These are phyloP conservation scores for Colletotrichum brevisporum DNA, from an alignment of 2,329 filamentous ascomycete species.

Conservation along the genomic window DNA sequence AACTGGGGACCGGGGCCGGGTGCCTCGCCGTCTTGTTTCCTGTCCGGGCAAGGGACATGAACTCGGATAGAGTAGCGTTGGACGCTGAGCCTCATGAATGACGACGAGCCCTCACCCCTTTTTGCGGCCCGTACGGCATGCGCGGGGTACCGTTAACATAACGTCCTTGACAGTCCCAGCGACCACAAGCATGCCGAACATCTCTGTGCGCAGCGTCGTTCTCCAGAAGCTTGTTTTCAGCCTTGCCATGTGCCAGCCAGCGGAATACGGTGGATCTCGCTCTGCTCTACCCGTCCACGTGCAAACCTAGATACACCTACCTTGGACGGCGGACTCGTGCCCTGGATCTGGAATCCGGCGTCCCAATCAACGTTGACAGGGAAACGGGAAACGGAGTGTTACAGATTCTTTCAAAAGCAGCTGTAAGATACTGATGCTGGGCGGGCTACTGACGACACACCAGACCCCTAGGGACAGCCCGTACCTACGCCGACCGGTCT, in stretches of 20 bases:
- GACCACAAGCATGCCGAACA: neutral
- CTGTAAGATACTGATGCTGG: neutral
- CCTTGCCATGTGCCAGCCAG: neutral
- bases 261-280: neutral
- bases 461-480: neutral
- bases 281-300: neutral
- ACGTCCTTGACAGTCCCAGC: neutral
- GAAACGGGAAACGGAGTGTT: too few relatives aligned
- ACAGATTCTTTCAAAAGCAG: too few relatives aligned
- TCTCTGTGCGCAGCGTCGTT: neutral
- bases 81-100: neutral
- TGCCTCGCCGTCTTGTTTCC: neutral
- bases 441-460: neutral
- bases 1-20: neutral
- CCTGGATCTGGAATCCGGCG: too few relatives aligned
- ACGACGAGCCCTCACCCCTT: neutral
- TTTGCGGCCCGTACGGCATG: neutral
- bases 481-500: neutral
- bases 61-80: neutral
- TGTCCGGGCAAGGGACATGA: neutral
- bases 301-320: too few relatives aligned
- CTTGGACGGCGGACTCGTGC: too few relatives aligned
- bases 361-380: too few relatives aligned
- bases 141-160: neutral
- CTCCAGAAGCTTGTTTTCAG: slow-evolving; percentile 1